Evolutionary conservation across 305 asterid species (phyloP).

Genomic region (Fraxinus platypoda): DNA sequence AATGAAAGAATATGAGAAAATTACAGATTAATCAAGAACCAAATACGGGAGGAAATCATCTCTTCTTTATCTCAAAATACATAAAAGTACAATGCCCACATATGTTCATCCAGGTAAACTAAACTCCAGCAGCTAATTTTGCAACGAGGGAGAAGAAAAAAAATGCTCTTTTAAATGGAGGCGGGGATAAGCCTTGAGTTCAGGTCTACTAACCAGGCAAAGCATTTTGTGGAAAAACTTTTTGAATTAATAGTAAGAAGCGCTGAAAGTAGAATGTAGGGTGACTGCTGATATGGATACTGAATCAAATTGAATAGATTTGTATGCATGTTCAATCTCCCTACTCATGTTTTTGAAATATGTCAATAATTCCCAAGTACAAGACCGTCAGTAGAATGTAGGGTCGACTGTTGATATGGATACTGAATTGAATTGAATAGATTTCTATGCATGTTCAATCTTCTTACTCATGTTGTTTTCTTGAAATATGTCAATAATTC

Average conservation of each 20-base stretch:
- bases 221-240: constrained; percentile 63
- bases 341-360: constrained; percentile 35
- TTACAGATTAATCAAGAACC: not conserved
- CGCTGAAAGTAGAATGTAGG: constrained; percentile 80
- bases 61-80: too few relatives aligned
- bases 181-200: too few relatives aligned
- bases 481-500: constrained; percentile 90
- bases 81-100: too few relatives aligned
- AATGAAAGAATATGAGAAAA: not conserved
- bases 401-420: constrained; percentile 38
- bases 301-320: constrained; percentile 77
- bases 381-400: constrained; percentile 52
- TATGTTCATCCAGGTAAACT: too few relatives aligned
- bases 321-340: constrained; percentile 80
- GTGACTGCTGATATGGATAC: constrained; percentile 16
- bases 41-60: too few relatives aligned
- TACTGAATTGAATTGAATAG: constrained; percentile 66
- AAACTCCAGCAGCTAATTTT: too few relatives aligned
- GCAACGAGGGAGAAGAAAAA: too few relatives aligned
- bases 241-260: constrained; percentile 71
- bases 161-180: too few relatives aligned
- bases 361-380: too few relatives aligned
- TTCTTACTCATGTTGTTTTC: constrained; percentile 62
- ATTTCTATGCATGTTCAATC: constrained; percentile 80
- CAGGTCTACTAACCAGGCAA: constrained; percentile 21